Percentiles rank a stretch among this genome's conserved stretches.
Conservation (phyloP, 2,329 filamentous ascomycete genomes). For the Tricladium varicosporioides region DNA sequence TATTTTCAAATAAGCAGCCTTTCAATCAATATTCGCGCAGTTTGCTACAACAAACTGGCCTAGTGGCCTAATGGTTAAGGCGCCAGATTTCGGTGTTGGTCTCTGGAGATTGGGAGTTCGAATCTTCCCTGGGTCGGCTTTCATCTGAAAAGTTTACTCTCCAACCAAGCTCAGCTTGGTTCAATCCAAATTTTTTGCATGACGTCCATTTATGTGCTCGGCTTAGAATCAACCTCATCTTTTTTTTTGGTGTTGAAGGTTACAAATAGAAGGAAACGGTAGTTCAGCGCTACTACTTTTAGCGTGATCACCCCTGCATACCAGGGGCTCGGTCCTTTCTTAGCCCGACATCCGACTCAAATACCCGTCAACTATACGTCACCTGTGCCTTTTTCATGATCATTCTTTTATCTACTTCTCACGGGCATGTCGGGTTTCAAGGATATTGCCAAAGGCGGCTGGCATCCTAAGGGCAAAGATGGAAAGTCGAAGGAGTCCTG, state of each 20-base stretch:
- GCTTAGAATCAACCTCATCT: too few species aligned
- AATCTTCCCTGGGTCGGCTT: slow-evolving; percentile 9
- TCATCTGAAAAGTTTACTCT: not conserved
- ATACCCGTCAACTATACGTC: not conserved
- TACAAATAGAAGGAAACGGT: too few species aligned
- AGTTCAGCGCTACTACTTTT: too few species aligned
- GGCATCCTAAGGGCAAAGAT: slow-evolving; percentile 52
- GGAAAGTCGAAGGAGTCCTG: slow-evolving; percentile 50
- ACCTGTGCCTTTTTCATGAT: not conserved
- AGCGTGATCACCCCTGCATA: too few species aligned
- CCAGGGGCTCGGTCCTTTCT: too few species aligned
- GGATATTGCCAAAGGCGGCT: slow-evolving; percentile 48
- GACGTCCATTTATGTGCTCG: too few species aligned
- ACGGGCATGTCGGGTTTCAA: slow-evolving; percentile 44
- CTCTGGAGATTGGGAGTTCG: slow-evolving; percentile 21
- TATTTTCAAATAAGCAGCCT: too few species aligned
- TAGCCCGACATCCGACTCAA: too few species aligned
- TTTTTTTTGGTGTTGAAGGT: too few species aligned
- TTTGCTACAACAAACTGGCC: not conserved
- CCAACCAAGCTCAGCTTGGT: not conserved
- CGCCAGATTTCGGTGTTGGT: slow-evolving; percentile 16
- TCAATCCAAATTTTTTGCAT: too few species aligned
- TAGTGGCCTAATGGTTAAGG: slow-evolving; percentile 13
- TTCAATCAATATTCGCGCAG: too few species aligned
- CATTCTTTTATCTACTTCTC: not conserved